Evolutionary conservation across 768 basidiomycete species (phyloP), one percentile per base, ranked within the genome.

Genomic region (Amanita jacksonii): DNA sequence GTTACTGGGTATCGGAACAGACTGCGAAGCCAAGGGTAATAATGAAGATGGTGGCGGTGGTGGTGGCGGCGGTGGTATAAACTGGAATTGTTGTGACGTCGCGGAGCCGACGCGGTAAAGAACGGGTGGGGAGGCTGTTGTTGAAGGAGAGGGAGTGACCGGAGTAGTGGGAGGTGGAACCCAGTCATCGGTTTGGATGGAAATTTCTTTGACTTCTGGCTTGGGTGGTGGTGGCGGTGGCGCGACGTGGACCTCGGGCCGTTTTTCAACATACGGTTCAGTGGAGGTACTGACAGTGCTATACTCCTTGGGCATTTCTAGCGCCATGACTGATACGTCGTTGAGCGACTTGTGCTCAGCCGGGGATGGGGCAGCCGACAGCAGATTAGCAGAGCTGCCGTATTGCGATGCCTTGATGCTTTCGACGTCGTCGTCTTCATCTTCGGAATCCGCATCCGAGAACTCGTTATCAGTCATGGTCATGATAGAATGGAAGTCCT

Each of bases 151-250:
- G 40, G 65, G 56, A 3, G 61, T 54, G 13, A 57, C 44, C 6
- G 64, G 51, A 8, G 59, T 48, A 0, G 60, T 46, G 4, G 65
- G 57, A 7, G 71, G 66, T 8, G 76, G 76, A 10, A 57, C 63
- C 82, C 80, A 84, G 39, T 72, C 71, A 49, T 91, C 88, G 1
- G 87, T 90, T 64, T 91, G 87, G 25, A 81, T 77, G 3, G 79
- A 83, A 48, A 78, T 84, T 52, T 91, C 87, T 56, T 68, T 79
- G 24, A 76, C 62, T 52, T 85, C 79, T 0, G 78, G 76, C 57
- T 78, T 84, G 8, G 75, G 76, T n/a, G n/a, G n/a, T n/a, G n/a
- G n/a, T n/a, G n/a, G n/a, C n/a, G n/a, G n/a, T 15, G 60, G 61
- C 6, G 47, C 47, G 16, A 53, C 52, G 23, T 59, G 57, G 6